phyloP scores from a whole-genome alignment of 345 rosid genomes.

The Hirschfeldia incana region DNA sequence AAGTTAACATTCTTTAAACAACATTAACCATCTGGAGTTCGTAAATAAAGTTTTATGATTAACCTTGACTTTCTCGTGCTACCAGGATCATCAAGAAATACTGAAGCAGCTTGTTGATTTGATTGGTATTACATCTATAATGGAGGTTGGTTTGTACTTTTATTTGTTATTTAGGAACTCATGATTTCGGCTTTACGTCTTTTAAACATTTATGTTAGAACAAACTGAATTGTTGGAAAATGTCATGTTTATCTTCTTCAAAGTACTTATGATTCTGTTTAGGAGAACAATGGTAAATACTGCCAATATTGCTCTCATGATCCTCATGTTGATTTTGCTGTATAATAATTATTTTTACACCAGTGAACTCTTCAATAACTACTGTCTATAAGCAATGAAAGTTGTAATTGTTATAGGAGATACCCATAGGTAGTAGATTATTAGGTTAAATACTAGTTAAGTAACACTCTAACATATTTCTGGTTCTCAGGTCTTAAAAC shows the following conservation, averaged over 20 bases:
- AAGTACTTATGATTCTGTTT: slow-evolving; percentile 21
- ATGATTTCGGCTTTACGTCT: not conserved
- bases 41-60: slow-evolving; percentile 13
- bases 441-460: not conserved
- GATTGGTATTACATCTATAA: slow-evolving; percentile 87
- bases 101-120: slow-evolving; percentile 73
- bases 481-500: slow-evolving; percentile 71
- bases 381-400: slow-evolving; percentile 12
- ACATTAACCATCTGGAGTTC: slow-evolving; percentile 15
- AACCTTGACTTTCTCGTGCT: slow-evolving; percentile 32
- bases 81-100: slow-evolving; percentile 78
- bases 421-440: not conserved
- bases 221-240: slow-evolving; percentile 9
- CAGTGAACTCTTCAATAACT: not conserved
- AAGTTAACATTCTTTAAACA: slow-evolving; percentile 5
- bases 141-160: slow-evolving; percentile 71
- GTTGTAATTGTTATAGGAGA: not conserved
- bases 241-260: slow-evolving; percentile 3
- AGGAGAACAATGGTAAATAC: slow-evolving; percentile 7
- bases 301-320: slow-evolving; percentile 8
- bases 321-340: slow-evolving; percentile 1
- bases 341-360: not conserved
- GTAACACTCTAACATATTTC: slow-evolving; percentile 20
- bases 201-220: not conserved
- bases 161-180: not conserved